Evolutionary conservation across 176 grass and related monocot genomes (phyloP).

Genomic region (Triticum urartu): DNA sequence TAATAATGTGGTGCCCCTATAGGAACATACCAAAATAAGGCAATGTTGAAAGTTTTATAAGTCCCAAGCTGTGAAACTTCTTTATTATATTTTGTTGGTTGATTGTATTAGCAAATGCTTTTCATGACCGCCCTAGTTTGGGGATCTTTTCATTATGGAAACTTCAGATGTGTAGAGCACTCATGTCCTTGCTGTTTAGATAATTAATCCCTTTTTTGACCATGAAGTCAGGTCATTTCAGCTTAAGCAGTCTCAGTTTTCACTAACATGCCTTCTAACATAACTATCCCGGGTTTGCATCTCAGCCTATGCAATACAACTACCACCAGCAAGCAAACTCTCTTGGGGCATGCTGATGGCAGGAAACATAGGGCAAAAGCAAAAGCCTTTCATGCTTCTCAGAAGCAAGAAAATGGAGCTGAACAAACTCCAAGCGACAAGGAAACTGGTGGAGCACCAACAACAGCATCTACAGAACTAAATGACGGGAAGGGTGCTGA

Average conservation of each 20-base stretch:
- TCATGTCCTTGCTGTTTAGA: neutral
- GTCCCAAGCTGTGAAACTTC: neutral
- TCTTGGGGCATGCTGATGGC: slow-evolving; percentile 80
- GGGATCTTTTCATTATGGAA: neutral
- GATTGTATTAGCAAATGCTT: neutral
- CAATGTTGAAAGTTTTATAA: neutral
- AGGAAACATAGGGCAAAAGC: slow-evolving; percentile 98
- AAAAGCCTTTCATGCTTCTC: slow-evolving; percentile 82
- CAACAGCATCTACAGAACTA: slow-evolving; percentile 24
- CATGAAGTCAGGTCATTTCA: neutral
- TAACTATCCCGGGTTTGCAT: slow-evolving; percentile 26
- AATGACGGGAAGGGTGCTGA: slow-evolving; percentile 39
- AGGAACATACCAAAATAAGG: neutral
- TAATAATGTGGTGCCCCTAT: neutral
- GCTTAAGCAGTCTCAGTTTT: neutral
- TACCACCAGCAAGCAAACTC: slow-evolving; percentile 87
- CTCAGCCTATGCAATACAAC: slow-evolving; percentile 88
- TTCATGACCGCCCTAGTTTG: neutral
- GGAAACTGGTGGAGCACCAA: slow-evolving; percentile 30
- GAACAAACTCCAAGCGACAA: slow-evolving; percentile 43
- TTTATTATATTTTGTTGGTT: neutral
- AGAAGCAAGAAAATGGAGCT: slow-evolving; percentile 49
- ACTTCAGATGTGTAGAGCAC: neutral
- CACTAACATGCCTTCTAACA: neutral
- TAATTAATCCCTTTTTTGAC: neutral